Base-by-base conservation (phyloP, 805 yeast species). In the Kurtzmaniella cleridarum region DNA sequence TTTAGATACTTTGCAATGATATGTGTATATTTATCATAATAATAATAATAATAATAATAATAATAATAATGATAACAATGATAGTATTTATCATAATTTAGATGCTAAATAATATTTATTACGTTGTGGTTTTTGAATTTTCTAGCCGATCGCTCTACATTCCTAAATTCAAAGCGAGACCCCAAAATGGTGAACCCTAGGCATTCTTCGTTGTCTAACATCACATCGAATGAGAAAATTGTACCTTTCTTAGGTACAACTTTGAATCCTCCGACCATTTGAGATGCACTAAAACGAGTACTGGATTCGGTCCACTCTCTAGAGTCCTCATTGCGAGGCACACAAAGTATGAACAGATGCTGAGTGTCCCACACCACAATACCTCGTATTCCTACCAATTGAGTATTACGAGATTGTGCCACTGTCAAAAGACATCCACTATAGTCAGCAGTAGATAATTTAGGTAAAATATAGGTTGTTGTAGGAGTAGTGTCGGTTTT, bases 291-390 rank as follows among this genome's bases (percentile, higher is more conserved):
- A 43, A 51, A 9, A 57, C 40, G 17, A n/a, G 32, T 28, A 28
- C 60, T 35, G 17, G 42, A 3, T 55, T 54, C 44, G 41, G 59
- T 65, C 72, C 72, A 66, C 41, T 55, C 63, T 30, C 44, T 52
- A 35, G 55, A 35, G 36, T 55, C 54, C 18, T 57, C 59, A 8
- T 51, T 51, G 33, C 73, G 53, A 2, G 73, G 73, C 1, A 79
- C 73, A 10, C 80, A 79, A 34, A 88, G 51, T 2, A 86, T 71
- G 52, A 86, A 82, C 43, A 75, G 73, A 47, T 79, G 78, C 55
- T 84, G 88, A 7, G 91, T 75, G 54, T 89, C 97, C 84, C 93
- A 85, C 2, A 86, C 63, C 2, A 89, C 85, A 4, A 89, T 84
- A 0, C 97, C 97, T 29, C 66, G 47, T 26, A 71, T 49, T 0